phyloP scores from a whole-genome alignment of 1,284 basidiomycete species.

The Fomitiporia mediterranea region DNA sequence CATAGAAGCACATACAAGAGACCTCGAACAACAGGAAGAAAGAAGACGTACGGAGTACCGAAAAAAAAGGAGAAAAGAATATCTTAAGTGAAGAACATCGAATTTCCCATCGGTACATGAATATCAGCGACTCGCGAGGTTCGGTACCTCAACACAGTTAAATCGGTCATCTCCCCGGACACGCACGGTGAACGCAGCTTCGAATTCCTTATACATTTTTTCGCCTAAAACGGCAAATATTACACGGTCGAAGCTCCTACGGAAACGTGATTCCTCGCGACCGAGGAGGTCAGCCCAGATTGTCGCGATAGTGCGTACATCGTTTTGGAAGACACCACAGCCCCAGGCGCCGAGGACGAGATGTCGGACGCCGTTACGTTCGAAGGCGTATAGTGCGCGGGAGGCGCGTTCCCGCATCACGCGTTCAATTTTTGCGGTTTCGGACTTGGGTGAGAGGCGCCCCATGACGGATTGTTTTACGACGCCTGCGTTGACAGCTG shows the following conservation, averaged over 20 bases:
- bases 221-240: constrained; percentile 60
- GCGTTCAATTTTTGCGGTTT: constrained; percentile 40
- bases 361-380: constrained; percentile 49
- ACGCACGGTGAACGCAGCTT: constrained; percentile 33
- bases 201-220: constrained; percentile 47
- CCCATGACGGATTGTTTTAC: constrained; percentile 38
- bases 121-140: not conserved
- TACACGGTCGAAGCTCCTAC: constrained; percentile 52
- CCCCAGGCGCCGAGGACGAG: constrained; percentile 70
- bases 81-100: not conserved
- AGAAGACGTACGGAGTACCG: no score
- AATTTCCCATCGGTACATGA: not conserved
- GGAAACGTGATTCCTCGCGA: constrained; percentile 44
- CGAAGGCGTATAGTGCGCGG: constrained; percentile 58
- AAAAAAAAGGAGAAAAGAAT: no score
- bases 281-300: constrained; percentile 58
- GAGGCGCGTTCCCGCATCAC: constrained; percentile 67
- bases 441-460: constrained; percentile 32
- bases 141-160: constrained; percentile 7
- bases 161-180: constrained; percentile 8
- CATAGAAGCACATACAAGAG: no score
- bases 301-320: constrained; percentile 47
- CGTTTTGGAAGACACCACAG: constrained; percentile 66
- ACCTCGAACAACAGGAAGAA: no score
- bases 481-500: constrained; percentile 65